Evolutionary conservation across 192 early-diverging fungal genomes (phyloP).

Genomic region (Podila epicladia): DNA sequence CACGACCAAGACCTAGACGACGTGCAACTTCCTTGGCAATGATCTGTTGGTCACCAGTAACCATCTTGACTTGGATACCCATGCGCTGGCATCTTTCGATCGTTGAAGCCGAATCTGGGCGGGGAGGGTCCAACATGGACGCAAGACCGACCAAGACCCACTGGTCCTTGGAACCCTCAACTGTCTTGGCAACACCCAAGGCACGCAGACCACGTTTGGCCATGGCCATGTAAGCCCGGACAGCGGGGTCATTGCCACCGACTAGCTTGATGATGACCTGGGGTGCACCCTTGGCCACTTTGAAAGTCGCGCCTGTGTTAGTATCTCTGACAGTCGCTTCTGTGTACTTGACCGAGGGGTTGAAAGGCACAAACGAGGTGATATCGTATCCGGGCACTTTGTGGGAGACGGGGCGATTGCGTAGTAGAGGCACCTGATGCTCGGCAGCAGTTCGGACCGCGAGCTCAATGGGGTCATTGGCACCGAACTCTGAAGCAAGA

Average conservation of each 20-base stretch:
- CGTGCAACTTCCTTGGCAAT: constrained; percentile 80
- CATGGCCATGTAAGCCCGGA: constrained; percentile 65
- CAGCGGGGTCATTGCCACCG: constrained; percentile 58
- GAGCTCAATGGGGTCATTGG: constrained; percentile 78
- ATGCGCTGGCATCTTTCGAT: constrained; percentile 69
- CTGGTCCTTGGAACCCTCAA: constrained; percentile 49
- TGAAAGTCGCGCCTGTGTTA: constrained; percentile 59
- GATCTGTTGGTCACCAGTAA: constrained; percentile 80
- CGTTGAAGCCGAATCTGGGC: constrained; percentile 74
- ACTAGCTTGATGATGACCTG: constrained; percentile 72
- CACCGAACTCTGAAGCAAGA: constrained; percentile 75
- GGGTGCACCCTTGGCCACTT: constrained; percentile 79
- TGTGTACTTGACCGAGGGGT: constrained; percentile 76
- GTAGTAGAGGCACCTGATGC: constrained; percentile 56
- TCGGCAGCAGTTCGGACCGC: constrained; percentile 76
- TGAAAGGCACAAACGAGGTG: constrained; percentile 75
- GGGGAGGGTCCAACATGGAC: constrained; percentile 73
- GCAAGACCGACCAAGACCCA: constrained; percentile 76
- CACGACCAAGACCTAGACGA: constrained; percentile 72
- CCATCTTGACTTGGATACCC: constrained; percentile 82
- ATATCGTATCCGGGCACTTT: constrained; percentile 76
- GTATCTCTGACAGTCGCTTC: constrained; percentile 68
- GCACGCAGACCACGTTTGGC: constrained; percentile 77
- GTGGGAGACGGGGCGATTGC: constrained; percentile 49
- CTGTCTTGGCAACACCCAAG: constrained; percentile 74